Evolutionary conservation across 768 basidiomycete species (phyloP).

Genomic region (Suillus subaureus): DNA sequence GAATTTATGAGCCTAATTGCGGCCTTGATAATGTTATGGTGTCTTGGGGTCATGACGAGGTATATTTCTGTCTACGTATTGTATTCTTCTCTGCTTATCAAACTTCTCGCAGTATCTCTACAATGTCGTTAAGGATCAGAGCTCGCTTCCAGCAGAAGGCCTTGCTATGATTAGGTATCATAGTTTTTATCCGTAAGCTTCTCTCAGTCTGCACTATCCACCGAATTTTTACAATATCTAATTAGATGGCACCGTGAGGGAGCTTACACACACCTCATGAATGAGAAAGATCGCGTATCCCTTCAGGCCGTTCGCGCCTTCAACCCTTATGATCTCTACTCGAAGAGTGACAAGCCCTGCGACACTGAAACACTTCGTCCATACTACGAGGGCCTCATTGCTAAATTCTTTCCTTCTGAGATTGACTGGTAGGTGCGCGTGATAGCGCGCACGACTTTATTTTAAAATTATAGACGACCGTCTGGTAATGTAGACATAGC

Average conservation of each 20-base stretch:
- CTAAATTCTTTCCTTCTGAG: conserved; percentile 81
- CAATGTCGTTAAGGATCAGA: conserved; percentile 81
- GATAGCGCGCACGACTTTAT: background rate
- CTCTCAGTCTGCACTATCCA: background rate
- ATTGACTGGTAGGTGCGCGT: conserved; percentile 74
- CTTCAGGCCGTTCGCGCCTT: conserved; percentile 81
- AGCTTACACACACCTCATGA: conserved; percentile 80
- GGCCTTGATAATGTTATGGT: conserved; percentile 88
- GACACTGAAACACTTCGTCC: conserved; percentile 65
- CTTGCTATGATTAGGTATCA: conserved; percentile 94
- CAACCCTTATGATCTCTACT: conserved; percentile 95
- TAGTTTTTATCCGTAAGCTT: conserved; percentile 82
- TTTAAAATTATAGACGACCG: background rate
- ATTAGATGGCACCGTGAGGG: conserved; percentile 83
- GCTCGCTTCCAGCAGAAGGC: conserved; percentile 75
- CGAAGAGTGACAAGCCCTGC: conserved; percentile 77
- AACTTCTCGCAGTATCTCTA: conserved; percentile 66
- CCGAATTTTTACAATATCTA: conserved; percentile 7
- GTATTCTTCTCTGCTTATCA: background rate
- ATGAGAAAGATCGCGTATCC: conserved; percentile 64
- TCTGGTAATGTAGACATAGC: background rate
- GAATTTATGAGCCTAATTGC: conserved; percentile 78
- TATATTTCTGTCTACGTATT: conserved; percentile 32
- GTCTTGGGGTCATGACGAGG: conserved; percentile 92
- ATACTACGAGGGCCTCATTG: conserved; percentile 83